Evolutionary conservation across 352 stramenopile species (phyloP).

Genomic region (Phytophthora citrophthora): DNA sequence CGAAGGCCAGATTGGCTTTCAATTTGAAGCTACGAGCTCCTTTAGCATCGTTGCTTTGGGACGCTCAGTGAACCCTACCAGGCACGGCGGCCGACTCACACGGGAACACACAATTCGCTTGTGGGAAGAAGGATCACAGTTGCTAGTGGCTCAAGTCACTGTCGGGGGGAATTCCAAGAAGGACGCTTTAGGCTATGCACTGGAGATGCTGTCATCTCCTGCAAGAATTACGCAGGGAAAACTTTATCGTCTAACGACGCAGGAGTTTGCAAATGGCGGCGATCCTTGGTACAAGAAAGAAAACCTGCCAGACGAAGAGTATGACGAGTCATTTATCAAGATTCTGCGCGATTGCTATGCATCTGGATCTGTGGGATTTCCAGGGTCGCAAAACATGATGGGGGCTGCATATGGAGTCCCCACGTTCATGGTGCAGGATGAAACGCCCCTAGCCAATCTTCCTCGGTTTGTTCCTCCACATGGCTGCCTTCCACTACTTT

Average conservation of each 20-base stretch:
- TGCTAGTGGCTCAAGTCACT: slow-evolving; percentile 66
- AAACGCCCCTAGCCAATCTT: slow-evolving; percentile 69
- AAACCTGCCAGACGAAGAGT: slow-evolving; percentile 87
- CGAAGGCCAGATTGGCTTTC: slow-evolving; percentile 89
- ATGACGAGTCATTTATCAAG: slow-evolving; percentile 87
- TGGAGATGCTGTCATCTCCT: slow-evolving; percentile 60
- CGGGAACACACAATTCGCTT: slow-evolving; percentile 80
- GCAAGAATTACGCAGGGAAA: slow-evolving; percentile 82
- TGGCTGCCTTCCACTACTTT: slow-evolving; percentile 61
- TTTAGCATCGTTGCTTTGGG: slow-evolving; percentile 86
- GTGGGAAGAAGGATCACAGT: slow-evolving; percentile 85
- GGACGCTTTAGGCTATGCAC: slow-evolving; percentile 77
- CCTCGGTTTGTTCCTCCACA: slow-evolving; percentile 67
- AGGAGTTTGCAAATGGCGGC: slow-evolving; percentile 88
- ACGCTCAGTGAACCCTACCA: slow-evolving; percentile 73
- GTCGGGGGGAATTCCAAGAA: slow-evolving; percentile 72
- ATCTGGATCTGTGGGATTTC: slow-evolving; percentile 81
- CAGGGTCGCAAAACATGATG: slow-evolving; percentile 88
- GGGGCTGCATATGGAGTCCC: slow-evolving; percentile 85
- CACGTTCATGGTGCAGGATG: slow-evolving; percentile 84
- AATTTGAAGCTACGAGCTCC: slow-evolving; percentile 86
- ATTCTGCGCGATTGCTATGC: slow-evolving; percentile 89
- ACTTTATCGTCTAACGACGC: slow-evolving; percentile 85
- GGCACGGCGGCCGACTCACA: slow-evolving; percentile 68
- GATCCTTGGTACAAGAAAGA: slow-evolving; percentile 92